Conservation (phyloP, 2,329 filamentous ascomycete genomes). For the Aspergillus bombycis region DNA sequence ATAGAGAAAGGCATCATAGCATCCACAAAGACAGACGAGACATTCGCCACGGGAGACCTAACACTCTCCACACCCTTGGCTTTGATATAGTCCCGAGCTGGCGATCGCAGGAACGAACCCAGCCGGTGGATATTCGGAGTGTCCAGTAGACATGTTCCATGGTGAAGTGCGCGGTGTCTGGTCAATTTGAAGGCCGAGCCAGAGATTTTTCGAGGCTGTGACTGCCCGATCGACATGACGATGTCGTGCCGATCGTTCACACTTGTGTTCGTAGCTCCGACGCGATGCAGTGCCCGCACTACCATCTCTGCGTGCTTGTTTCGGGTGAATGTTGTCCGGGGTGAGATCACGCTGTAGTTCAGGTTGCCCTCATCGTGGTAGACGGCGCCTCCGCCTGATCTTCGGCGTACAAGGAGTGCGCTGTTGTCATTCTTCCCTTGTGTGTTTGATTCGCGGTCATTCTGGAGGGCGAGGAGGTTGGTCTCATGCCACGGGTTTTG, state of each 20-base stretch:
- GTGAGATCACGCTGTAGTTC: slow-evolving; percentile 92
- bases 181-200: slow-evolving; percentile 96
- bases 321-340: slow-evolving; percentile 74
- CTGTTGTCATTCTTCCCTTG: slow-evolving; percentile 27
- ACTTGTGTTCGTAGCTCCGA: slow-evolving; percentile 56
- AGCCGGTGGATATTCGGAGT: slow-evolving; percentile 75
- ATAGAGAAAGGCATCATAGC: slow-evolving; percentile 53
- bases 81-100: slow-evolving; percentile 73
- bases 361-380: slow-evolving; percentile 93
- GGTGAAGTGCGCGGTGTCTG: slow-evolving; percentile 77
- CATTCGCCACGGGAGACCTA: slow-evolving; percentile 79
- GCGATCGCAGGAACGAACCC: slow-evolving; percentile 72
- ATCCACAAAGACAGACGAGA: slow-evolving; percentile 58
- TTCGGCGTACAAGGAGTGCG: slow-evolving; percentile 73
- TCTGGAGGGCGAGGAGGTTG: slow-evolving; percentile 67
- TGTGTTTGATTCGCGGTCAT: slow-evolving; percentile 30
- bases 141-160: slow-evolving; percentile 83
- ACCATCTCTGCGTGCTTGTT: slow-evolving; percentile 93
- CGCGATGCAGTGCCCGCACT: slow-evolving; percentile 70
- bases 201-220: slow-evolving; percentile 73
- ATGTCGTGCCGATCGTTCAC: slow-evolving; percentile 96
- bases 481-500: slow-evolving; percentile 97
- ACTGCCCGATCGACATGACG: slow-evolving; percentile 63
- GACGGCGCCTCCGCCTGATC: slow-evolving; percentile 88
- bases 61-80: slow-evolving; percentile 91